These are phyloP conservation scores for Baeospora myosura DNA, from an alignment of 1,284 basidiomycete species.

Conservation along the genomic window DNA sequence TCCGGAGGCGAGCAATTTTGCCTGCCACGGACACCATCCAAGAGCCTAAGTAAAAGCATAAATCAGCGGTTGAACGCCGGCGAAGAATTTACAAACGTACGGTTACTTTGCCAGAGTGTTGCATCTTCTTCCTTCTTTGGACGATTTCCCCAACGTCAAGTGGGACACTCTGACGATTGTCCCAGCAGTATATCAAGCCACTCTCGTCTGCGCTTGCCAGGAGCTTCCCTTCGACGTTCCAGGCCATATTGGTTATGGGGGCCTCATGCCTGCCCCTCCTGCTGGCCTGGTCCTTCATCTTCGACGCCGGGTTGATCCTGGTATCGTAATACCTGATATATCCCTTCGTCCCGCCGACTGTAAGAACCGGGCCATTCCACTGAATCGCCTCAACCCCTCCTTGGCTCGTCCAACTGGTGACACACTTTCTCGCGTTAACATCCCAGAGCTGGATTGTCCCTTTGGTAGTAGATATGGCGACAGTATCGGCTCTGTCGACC, in stretches of 20 bases:
- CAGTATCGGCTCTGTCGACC: slow-evolving; percentile 26
- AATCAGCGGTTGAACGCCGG: slow-evolving; percentile 4
- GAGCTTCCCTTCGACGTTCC: slow-evolving; percentile 41
- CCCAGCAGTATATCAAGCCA: slow-evolving; percentile 48
- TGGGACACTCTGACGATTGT: slow-evolving; percentile 36
- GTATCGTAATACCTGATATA: slow-evolving; percentile 48
- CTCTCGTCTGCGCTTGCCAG: slow-evolving; percentile 47
- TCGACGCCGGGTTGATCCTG: slow-evolving; percentile 31
- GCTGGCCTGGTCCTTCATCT: slow-evolving; percentile 46
- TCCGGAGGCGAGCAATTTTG: slow-evolving; percentile 78
- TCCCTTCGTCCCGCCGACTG: slow-evolving; percentile 41
- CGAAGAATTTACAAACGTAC: slow-evolving; percentile 26
- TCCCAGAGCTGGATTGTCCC: slow-evolving; percentile 49
- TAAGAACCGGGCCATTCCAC: slow-evolving; percentile 41
- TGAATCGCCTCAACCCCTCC: slow-evolving; percentile 39
- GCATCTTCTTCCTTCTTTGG: slow-evolving; percentile 48
- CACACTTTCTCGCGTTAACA: slow-evolving; percentile 37
- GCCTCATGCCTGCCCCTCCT: slow-evolving; percentile 45
- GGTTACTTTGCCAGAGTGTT: slow-evolving; percentile 49
- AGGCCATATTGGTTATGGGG: slow-evolving; percentile 37
- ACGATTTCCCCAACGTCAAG: slow-evolving; percentile 49
- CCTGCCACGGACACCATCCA: slow-evolving; percentile 89
- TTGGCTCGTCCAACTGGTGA: slow-evolving; percentile 31
- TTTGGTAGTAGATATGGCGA: slow-evolving; percentile 42
- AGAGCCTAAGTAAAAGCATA: slow-evolving; percentile 50